Evolutionary conservation across 345 rosid genomes (phyloP), one percentile per base, ranked within the genome.

Genomic region (Kernera saxatilis): DNA sequence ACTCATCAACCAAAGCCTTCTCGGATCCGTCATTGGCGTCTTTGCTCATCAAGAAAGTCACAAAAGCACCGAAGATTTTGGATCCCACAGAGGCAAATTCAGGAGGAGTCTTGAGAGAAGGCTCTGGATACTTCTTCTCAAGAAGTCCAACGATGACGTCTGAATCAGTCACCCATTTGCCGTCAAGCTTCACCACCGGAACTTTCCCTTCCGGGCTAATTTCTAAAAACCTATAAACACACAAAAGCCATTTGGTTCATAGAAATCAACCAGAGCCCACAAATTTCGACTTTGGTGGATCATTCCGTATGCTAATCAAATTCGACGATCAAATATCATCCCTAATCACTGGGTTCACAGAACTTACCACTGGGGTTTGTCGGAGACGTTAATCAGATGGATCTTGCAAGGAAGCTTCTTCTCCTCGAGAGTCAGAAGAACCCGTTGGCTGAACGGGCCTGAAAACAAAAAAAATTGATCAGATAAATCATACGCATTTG

Each of bases 401-500:
- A 6, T 5, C 79, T 87, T 87, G 88, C 84, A 81, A 6, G 87
- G 73, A 56, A 89, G 55, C 39, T 84, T 84, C 96, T 94, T 94
- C 85, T 91, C 98, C 78, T 94, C 98, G 79, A 89, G 80, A 36
- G 92, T 89, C 17, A 91, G 75, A 21, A 77, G 70, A 63, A 79
- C 91, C 66, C 96, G 81, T 11, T 91, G 97, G 72, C 66, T 79
- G 33, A 94, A 89, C 4, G 96, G 97, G 19, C 97, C 95, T 94
- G 69, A 30, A 88, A 88, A 45, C 44, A 33, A 61, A 29, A 84
- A 44, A 35, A 55, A 33, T 64, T 2, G 25, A 41, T 6, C 8
- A 33, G 64, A 53, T 35, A n/a, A 55, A 19, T 49, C 64, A 2
- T 14, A 43, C 21, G 11, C 41, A 67, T 40, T 27, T n/a, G n/a